Evolutionary conservation across 306 rosid species (phyloP), one percentile per base, ranked within the genome.

Genomic region (Medicago arabica): DNA sequence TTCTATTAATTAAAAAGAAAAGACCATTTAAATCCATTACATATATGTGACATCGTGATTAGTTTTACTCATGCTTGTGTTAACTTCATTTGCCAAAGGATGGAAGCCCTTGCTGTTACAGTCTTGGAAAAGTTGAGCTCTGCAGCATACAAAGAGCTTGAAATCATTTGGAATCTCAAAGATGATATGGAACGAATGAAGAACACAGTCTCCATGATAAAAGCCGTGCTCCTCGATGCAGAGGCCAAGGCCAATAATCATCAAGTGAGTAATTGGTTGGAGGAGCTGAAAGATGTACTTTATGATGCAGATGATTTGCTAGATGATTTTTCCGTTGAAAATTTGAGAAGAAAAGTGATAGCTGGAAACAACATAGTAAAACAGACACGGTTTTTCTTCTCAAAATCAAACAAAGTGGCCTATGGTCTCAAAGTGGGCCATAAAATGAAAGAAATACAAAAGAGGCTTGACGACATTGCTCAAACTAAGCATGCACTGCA

Each of bases 271-370:
- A 41, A 18, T 31, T 82, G 85, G 86, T 18, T 82, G 49, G 63
- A 73, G 58, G 66, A 66, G 36, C 73, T 83, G 36, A 83, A 65
- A 76, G 83, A 76, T 19, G 74, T 68, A 12, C 75, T 86, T 9
- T 73, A 53, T 76, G 89, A 83, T 75, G 86, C 81, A 67, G 79
- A 86, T 38, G 84, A 82, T 80, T 40, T 82, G 5, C 49, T 82
- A 2, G 85, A 86, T 25, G 81, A 76, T 16, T 16, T 82, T 6
- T 58, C 72, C 0, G n/a, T 49, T 25, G 58, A 77, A 74, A 71
- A 34, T 34, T 44, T 80, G 34, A 14, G 21, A n/a, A 40, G 82
- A 25, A 49, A 84, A 73, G 7, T 6, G 38, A 67, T 43, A 46
- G 25, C 23, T 11, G 18, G 72, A 43, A 57, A 64, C 18, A 63